Percentiles rank a stretch among this genome's conserved stretches.
Evolutionary conservation across 306 rosid genomes (phyloP).

Genomic region (Ammopiptanthus mongolicus): DNA sequence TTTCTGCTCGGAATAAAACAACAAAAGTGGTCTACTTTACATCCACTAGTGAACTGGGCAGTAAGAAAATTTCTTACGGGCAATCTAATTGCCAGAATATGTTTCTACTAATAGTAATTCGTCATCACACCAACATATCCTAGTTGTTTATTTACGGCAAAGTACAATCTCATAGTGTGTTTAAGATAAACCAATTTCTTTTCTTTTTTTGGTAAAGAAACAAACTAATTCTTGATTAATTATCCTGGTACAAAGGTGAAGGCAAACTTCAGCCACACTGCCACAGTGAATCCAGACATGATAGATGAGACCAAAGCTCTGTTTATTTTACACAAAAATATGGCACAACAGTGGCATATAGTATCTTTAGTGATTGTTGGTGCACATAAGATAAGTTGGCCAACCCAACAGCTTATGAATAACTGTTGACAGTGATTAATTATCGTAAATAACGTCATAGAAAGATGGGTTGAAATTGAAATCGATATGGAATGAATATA

Average conservation of each 20-base stretch:
- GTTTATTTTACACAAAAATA: background rate
- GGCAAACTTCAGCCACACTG: background rate
- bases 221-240: background rate
- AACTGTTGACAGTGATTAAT: background rate
- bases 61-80: background rate
- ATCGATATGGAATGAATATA: background rate
- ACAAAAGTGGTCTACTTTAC: constrained; percentile 17
- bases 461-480: background rate
- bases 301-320: background rate
- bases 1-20: constrained; percentile 50
- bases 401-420: background rate
- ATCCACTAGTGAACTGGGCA: background rate
- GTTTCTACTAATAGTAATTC: constrained; percentile 7
- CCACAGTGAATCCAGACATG: background rate
- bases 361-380: background rate
- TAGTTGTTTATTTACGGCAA: background rate
- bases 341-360: no score
- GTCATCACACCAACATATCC: background rate
- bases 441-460: background rate
- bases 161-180: background rate
- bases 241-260: background rate
- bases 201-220: background rate
- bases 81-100: background rate
- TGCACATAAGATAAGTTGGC: background rate
- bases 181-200: background rate